Base-by-base conservation (phyloP, 306 rosid genomes). In the Vachellia collinsii region DNA sequence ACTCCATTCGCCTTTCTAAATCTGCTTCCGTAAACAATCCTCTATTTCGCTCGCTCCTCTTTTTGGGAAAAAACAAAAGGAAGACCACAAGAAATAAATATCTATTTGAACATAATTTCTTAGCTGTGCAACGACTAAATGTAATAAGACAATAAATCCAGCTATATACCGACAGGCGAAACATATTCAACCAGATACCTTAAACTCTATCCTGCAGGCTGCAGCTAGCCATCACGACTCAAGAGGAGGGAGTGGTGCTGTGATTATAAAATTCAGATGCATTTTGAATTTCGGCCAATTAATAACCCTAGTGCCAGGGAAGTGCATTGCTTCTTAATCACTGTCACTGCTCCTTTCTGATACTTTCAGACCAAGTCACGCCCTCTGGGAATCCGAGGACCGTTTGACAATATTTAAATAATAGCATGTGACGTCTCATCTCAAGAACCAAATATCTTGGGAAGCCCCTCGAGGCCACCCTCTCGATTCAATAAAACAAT, bases 251-350 rank as follows among this genome's bases (percentile, higher is more conserved):
- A 83, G 82, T 38, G 12, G 66, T 0, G 79, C 81, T 70, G 37
- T 20, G 11, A 78, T 79, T 80, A 83, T 82, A 78, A 67, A 78
- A 81, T 10, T 72, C 79, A 82, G n/a, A 58, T 71, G 66, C 70
- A 62, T 74, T 84, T 76, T 85, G 69, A 48, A 65, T 69, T 81
- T 81, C 69, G 64, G 69, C 47, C 79, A 46, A 37, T 56, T 82
- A 46, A 37, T 56, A 70, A 72, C 53, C 53, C 10, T 44, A 64
- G 65, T 72, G 65, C 12, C 58, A 29, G 56, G 75, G 67, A 65
- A 78, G 77, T 54, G 78, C 77, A 22, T 37, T 29, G 7, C 75
- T 50, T 44, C 67, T 51, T 51, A 53, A 72, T 76, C 37, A 54
- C 81, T 37, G 56, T 37, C 63, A 48, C n/a, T 4, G 53, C 14